These are phyloP conservation scores for Tulasnella calospora DNA, from an alignment of 768 basidiomycete genomes.

Conservation along the genomic window DNA sequence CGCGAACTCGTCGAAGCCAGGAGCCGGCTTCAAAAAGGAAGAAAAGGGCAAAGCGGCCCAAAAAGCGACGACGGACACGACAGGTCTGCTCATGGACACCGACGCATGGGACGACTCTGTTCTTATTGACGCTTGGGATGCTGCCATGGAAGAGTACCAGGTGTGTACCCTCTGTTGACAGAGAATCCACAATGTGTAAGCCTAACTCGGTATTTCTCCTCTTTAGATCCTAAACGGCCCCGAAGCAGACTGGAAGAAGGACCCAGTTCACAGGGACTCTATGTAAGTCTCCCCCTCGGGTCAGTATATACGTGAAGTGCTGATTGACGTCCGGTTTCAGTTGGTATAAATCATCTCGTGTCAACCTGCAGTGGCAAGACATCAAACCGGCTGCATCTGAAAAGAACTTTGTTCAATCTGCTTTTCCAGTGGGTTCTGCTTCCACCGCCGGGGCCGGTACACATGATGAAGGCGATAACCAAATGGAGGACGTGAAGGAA, in stretches of 20 bases:
- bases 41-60: neutral
- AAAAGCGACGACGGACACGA: conserved; percentile 39
- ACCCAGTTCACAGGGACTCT: conserved; percentile 64
- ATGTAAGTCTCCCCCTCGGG: conserved; percentile 46
- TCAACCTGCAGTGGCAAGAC: conserved; percentile 26
- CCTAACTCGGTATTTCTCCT: neutral
- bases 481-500: conserved; percentile 24
- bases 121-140: conserved; percentile 77
- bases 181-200: neutral
- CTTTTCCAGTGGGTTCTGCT: neutral
- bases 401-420: neutral
- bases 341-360: conserved; percentile 67
- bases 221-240: conserved; percentile 60
- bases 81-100: conserved; percentile 41
- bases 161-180: conserved; percentile 36
- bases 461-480: conserved; percentile 37
- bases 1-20: neutral
- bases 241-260: conserved; percentile 66
- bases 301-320: neutral
- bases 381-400: conserved; percentile 12
- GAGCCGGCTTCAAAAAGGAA: neutral
- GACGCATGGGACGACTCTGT: conserved; percentile 87
- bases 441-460: conserved; percentile 57
- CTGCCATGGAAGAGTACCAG: conserved; percentile 76
- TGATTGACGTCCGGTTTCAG: conserved; percentile 37